phyloP scores from a whole-genome alignment of 306 rosid species.

The Prinsepia uniflora region DNA sequence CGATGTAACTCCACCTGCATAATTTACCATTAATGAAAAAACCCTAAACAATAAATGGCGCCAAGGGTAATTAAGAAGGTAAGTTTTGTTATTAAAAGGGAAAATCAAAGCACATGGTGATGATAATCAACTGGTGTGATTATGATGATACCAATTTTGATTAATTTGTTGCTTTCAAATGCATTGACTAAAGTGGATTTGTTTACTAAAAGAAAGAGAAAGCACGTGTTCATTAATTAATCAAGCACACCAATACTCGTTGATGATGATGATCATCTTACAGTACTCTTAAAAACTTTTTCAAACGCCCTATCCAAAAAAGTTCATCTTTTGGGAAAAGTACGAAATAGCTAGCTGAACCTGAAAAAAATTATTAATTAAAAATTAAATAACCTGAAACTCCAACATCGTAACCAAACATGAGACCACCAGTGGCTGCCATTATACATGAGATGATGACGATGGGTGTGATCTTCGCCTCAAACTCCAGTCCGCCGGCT shows the following conservation, averaged over 20 bases:
- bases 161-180: neutral
- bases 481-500: constrained; percentile 34
- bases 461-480: constrained; percentile 81
- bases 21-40: neutral
- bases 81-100: neutral
- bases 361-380: neutral
- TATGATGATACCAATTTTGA: neutral
- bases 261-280: no score
- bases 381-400: constrained; percentile 53
- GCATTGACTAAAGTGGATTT: neutral
- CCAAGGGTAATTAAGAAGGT: neutral
- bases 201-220: neutral
- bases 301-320: constrained; percentile 8
- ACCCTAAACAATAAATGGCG: no score
- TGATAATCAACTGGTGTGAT: neutral
- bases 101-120: constrained; percentile 3
- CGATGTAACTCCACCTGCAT: constrained; percentile 72
- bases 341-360: neutral
- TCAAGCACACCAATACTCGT: neutral
- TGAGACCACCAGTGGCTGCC: constrained; percentile 95
- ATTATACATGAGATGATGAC: constrained; percentile 73
- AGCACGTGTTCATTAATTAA: neutral
- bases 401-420: constrained; percentile 84
- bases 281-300: no score
- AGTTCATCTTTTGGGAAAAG: neutral